A percentile compares a stretch with the other conserved stretches of the same genome.
phyloP scores from a whole-genome alignment of 208 protist species.

The Jaenimonas drosophilae region DNA sequence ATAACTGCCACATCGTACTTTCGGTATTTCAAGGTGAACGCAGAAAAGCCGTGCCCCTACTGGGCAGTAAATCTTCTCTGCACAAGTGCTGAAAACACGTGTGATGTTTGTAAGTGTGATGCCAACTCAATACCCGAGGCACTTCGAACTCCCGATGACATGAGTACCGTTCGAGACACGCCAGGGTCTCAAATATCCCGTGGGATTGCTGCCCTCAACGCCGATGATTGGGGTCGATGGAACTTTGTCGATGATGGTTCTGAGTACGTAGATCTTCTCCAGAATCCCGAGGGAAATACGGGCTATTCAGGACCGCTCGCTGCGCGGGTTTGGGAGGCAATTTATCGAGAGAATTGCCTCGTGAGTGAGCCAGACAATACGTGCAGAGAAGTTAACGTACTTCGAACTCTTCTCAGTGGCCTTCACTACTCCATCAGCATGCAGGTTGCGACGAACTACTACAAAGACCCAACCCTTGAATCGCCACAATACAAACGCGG shows the following conservation, averaged over 20 bases:
- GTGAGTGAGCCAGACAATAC: slow-evolving; percentile 8
- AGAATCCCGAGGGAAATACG: slow-evolving; percentile 82
- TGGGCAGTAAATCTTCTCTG: slow-evolving; percentile 80
- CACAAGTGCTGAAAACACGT: slow-evolving; percentile 61
- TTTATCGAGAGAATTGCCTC: slow-evolving; percentile 83
- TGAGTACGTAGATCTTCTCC: slow-evolving; percentile 72
- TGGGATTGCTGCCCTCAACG: slow-evolving; percentile 14
- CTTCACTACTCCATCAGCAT: slow-evolving; percentile 84
- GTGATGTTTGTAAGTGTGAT: slow-evolving; percentile 75
- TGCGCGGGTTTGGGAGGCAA: slow-evolving; percentile 63
- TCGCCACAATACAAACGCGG: slow-evolving; percentile 40
- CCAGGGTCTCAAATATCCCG: slow-evolving; percentile 21
- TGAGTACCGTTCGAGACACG: slow-evolving; percentile 59
- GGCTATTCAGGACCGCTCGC: slow-evolving; percentile 76
- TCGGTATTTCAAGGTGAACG: slow-evolving; percentile 85
- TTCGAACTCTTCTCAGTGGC: slow-evolving; percentile 71
- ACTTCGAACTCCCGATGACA: slow-evolving; percentile 48
- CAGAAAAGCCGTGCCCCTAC: slow-evolving; percentile 71
- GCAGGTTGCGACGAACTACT: slow-evolving; percentile 78
- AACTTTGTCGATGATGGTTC: slow-evolving; percentile 21
- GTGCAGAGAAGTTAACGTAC: slow-evolving; percentile 50
- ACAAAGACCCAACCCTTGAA: slow-evolving; percentile 45
- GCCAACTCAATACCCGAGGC: slow-evolving; percentile 53
- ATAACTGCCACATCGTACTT: slow-evolving; percentile 74
- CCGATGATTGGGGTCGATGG: slow-evolving; percentile 52